These are phyloP conservation scores for Rosa lucieae DNA, from an alignment of 306 rosid genomes.

Conservation along the genomic window DNA sequence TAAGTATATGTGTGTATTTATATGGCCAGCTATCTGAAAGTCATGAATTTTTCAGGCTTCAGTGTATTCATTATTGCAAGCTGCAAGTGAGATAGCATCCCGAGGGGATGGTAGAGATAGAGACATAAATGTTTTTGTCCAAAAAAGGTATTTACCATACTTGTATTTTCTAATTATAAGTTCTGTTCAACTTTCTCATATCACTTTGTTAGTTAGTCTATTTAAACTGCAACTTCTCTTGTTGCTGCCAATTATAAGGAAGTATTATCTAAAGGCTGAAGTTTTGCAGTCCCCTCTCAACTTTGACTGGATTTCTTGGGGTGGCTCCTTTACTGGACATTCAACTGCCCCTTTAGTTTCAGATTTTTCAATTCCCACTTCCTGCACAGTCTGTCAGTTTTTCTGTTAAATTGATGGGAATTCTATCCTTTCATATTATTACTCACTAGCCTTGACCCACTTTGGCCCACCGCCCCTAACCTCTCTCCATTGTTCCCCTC, in stretches of 20 bases:
- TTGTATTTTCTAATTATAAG: constrained; percentile 18
- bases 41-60: constrained; percentile 69
- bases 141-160: constrained; percentile 64
- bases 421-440: background rate
- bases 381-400: background rate
- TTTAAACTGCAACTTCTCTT: background rate
- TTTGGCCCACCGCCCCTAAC: background rate
- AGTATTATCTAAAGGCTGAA: background rate
- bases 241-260: background rate
- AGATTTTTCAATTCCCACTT: background rate
- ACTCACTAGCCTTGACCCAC: background rate
- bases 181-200: constrained; percentile 5
- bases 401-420: background rate
- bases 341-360: background rate
- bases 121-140: constrained; percentile 69
- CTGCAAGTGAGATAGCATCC: constrained; percentile 81
- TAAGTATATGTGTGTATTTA: background rate
- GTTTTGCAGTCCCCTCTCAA: background rate
- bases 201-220: background rate
- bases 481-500: background rate
- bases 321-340: background rate
- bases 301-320: background rate
- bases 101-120: constrained; percentile 68
- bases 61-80: constrained; percentile 82
- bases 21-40: constrained; percentile 8